These are phyloP conservation scores for Cyberlindnera euphorbiae DNA, from an alignment of 805 yeast species.

Conservation along the genomic window DNA sequence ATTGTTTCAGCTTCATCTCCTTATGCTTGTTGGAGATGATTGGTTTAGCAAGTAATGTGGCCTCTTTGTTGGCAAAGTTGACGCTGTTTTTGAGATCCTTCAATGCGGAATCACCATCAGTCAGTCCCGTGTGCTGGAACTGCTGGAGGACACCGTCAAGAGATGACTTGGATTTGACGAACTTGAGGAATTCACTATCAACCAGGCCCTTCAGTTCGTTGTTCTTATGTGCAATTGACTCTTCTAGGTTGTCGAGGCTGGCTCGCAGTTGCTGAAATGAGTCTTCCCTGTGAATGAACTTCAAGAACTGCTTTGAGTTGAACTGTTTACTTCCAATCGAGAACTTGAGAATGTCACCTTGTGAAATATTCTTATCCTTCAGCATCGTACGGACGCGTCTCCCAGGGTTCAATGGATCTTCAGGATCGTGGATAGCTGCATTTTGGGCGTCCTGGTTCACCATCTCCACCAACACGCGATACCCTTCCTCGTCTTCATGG, in stretches of 20 bases:
- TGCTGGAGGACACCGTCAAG: constrained; percentile 57
- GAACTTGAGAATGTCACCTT: constrained; percentile 36
- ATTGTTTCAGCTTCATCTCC: constrained; percentile 43
- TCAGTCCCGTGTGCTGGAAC: constrained; percentile 37
- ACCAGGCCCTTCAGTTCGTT: constrained; percentile 46
- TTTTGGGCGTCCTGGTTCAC: constrained; percentile 25
- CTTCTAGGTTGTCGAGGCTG: constrained; percentile 46
- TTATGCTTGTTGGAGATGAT: constrained; percentile 46
- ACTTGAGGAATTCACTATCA: constrained; percentile 55
- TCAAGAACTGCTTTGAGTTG: constrained; percentile 51
- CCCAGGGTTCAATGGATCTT: constrained; percentile 57
- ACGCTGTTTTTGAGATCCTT: constrained; percentile 36
- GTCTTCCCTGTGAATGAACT: constrained; percentile 51
- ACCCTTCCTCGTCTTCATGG: constrained; percentile 13
- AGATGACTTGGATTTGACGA: constrained; percentile 59
- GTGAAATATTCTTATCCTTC: constrained; percentile 35
- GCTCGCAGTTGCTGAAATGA: constrained; percentile 44
- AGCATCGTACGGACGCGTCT: constrained; percentile 40
- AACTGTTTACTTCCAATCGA: constrained; percentile 55
- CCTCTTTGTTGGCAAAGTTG: constrained; percentile 45
- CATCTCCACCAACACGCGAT: constrained; percentile 14
- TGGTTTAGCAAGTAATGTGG: constrained; percentile 55
- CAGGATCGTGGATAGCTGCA: constrained; percentile 30
- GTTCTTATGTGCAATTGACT: constrained; percentile 44
- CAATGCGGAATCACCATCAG: constrained; percentile 26